phyloP scores from a whole-genome alignment of 306 rosid species.

The Acacia confusa region DNA sequence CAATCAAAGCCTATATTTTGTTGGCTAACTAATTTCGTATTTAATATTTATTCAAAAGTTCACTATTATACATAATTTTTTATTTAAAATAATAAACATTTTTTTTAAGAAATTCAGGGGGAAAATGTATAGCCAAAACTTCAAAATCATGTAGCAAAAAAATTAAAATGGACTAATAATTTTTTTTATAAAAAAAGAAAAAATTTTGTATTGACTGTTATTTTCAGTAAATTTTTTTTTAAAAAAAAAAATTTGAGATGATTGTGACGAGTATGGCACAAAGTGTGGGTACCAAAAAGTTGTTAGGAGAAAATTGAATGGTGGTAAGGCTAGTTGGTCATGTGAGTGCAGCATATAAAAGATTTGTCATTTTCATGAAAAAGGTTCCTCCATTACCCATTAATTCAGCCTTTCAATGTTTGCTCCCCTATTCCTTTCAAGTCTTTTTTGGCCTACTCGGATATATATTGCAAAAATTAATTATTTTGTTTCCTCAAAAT shows the following conservation, averaged over 20 bases:
- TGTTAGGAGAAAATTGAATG: not conserved
- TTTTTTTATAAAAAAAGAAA: too few species aligned
- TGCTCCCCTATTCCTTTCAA: not conserved
- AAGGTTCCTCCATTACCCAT: not conserved
- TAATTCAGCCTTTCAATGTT: not conserved
- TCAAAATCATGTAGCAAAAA: not conserved
- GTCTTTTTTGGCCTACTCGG: not conserved
- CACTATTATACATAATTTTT: too few species aligned
- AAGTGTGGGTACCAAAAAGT: constrained; percentile 4
- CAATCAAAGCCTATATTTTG: too few species aligned
- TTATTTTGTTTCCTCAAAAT: not conserved
- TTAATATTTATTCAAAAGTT: too few species aligned
- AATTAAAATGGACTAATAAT: not conserved
- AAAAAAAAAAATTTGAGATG: too few species aligned
- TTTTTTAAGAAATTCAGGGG: not conserved
- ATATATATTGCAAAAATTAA: not conserved
- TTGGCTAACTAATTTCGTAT: too few species aligned
- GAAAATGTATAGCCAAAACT: not conserved
- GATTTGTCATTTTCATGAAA: constrained; percentile 3
- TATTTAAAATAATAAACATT: too few species aligned
- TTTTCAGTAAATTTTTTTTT: not conserved
- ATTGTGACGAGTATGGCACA: constrained; percentile 14
- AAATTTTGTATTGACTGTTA: not conserved
- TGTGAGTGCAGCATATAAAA: not conserved
- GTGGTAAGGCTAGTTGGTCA: not conserved